Conservation (phyloP, 2,329 filamentous ascomycete species). For the Aschersonia sp. region DNA sequence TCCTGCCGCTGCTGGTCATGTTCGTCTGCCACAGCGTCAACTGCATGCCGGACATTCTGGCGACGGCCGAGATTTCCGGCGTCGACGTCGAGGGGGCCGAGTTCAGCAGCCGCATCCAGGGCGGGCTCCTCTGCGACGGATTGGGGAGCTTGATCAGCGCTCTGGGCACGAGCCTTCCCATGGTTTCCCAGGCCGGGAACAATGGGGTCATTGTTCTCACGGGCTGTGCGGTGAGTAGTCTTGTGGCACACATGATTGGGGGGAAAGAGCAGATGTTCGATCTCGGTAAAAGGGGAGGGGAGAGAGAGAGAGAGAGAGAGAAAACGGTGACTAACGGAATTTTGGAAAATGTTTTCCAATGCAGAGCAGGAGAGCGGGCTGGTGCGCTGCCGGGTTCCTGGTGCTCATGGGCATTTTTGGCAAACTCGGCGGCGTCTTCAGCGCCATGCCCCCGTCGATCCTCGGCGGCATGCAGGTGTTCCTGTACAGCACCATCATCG, state of each 20-base stretch:
- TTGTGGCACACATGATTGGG: too few relatives aligned
- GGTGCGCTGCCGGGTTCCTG: conserved; percentile 2
- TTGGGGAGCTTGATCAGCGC: conserved; percentile 4
- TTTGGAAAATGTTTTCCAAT: too few relatives aligned
- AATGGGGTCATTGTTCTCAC: conserved; percentile 5
- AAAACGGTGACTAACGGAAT: background rate
- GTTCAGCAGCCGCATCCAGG: conserved; percentile 4
- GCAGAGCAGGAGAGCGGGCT: conserved; percentile 3
- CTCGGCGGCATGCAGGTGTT: conserved; percentile 5
- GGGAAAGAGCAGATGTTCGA: too few relatives aligned
- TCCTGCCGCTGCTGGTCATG: conserved; percentile 4
- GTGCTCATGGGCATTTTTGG: conserved; percentile 4
- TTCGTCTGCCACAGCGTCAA: conserved; percentile 3
- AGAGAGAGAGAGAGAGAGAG: background rate
- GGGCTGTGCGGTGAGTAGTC: conserved; percentile 1
- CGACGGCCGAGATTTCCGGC: conserved; percentile 4
- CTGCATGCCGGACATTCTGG: conserved; percentile 5
- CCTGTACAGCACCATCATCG: conserved; percentile 4
- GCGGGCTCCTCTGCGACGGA: conserved; percentile 4
- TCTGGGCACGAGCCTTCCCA: conserved; percentile 1
- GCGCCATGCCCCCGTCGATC: conserved; percentile 4
- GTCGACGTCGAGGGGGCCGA: conserved; percentile 4
- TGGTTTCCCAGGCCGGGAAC: conserved; percentile 4
- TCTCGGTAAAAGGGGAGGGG: too few relatives aligned
- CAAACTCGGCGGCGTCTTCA: conserved; percentile 4